These are phyloP conservation scores for Paraphaeosphaeria sporulosa DNA, from an alignment of 2,329 filamentous ascomycete genomes.

Conservation along the genomic window DNA sequence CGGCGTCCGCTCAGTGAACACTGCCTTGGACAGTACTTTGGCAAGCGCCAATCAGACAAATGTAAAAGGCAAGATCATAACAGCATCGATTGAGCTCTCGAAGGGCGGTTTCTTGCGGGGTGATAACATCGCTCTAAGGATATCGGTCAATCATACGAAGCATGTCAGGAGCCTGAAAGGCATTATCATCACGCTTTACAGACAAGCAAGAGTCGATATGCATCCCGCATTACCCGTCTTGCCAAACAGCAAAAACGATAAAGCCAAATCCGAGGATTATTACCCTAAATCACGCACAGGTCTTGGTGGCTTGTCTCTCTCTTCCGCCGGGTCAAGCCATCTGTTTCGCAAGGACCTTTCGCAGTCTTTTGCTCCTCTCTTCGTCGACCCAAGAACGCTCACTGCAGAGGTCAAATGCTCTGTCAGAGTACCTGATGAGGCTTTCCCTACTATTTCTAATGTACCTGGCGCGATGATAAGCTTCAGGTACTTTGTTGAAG, in stretches of 20 bases:
- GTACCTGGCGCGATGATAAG: conserved; percentile 94
- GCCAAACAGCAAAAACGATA: conserved; percentile 70
- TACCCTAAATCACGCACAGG: conserved; percentile 89
- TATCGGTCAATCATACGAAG: conserved; percentile 87
- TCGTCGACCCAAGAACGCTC: conserved; percentile 82
- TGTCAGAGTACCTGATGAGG: conserved; percentile 86
- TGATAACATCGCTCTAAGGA: conserved; percentile 79
- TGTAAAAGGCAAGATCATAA: conserved; percentile 78
- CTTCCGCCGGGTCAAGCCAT: conserved; percentile 84
- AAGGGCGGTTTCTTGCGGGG: conserved; percentile 86
- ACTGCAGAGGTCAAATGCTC: conserved; percentile 82
- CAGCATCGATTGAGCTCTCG: conserved; percentile 81
- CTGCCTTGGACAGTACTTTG: conserved; percentile 56
- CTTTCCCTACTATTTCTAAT: conserved; percentile 87
- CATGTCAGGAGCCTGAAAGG: conserved; percentile 89
- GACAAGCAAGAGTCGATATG: conserved; percentile 89
- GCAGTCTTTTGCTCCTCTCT: conserved; percentile 86
- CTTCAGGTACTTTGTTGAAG: conserved; percentile 93
- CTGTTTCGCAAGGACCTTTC: conserved; percentile 95
- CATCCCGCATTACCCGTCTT: conserved; percentile 69
- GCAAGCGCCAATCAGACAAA: conserved; percentile 59
- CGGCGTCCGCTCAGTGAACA: conserved; percentile 49
- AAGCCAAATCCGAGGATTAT: conserved; percentile 79
- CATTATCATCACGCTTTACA: conserved; percentile 90
- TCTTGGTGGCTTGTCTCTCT: conserved; percentile 83